Percentiles rank a stretch among this genome's conserved stretches.
Conservation (phyloP, 176 grass and related monocot species). For the Zea mays region DNA sequence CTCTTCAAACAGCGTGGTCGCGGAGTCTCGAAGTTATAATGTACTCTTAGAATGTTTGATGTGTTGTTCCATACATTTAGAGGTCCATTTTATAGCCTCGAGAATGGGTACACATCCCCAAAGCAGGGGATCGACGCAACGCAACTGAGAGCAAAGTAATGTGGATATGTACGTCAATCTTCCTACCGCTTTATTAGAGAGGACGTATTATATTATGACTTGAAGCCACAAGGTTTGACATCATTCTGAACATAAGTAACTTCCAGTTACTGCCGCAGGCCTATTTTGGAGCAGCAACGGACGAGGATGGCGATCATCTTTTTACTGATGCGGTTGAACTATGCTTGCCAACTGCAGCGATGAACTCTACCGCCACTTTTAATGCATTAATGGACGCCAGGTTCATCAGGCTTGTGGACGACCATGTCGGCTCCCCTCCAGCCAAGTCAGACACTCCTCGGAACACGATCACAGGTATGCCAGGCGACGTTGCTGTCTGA, state of each 20-base stretch:
- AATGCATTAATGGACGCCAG: constrained; percentile 84
- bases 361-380: constrained; percentile 71
- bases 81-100: too few relatives aligned
- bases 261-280: constrained; percentile 8
- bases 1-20: too few relatives aligned
- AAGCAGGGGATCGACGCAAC: too few relatives aligned
- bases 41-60: too few relatives aligned
- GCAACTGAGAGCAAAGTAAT: too few relatives aligned
- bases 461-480: constrained; percentile 78
- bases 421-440: constrained; percentile 63
- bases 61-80: too few relatives aligned
- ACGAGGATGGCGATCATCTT: constrained; percentile 6
- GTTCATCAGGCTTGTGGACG: constrained; percentile 72
- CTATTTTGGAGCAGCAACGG: neutral
- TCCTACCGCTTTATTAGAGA: too few relatives aligned
- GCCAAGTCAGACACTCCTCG: constrained; percentile 85
- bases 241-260: constrained; percentile 17
- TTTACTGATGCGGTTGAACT: constrained; percentile 20
- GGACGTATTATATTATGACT: neutral
- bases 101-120: too few relatives aligned
- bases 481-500: constrained; percentile 67
- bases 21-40: too few relatives aligned
- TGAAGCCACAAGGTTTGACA: neutral
- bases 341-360: constrained; percentile 54
- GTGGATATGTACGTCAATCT: too few relatives aligned